Evolutionary conservation across 495 filamentous ascomycete genomes (phyloP).

Genomic region (Tuber magnatum): DNA sequence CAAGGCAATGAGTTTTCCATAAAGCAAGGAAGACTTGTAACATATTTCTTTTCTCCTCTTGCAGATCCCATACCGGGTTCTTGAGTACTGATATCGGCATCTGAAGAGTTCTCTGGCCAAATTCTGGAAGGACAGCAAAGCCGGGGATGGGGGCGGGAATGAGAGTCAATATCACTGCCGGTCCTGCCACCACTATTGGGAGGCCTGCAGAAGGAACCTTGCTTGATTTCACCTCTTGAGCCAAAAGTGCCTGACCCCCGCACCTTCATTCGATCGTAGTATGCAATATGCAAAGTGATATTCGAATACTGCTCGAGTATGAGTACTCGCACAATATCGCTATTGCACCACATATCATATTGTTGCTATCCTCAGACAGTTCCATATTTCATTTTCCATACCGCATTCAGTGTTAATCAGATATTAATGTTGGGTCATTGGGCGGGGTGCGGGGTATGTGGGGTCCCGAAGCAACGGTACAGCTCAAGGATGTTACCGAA

Average conservation of each 20-base stretch:
- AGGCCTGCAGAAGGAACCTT: background rate
- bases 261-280: background rate
- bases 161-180: background rate
- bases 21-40: background rate
- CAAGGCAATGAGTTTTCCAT: background rate
- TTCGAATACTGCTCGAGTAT: too few species aligned
- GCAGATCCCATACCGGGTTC: background rate
- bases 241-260: background rate
- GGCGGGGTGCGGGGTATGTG: background rate
- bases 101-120: background rate
- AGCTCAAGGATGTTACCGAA: background rate
- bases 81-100: background rate
- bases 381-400: background rate
- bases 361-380: background rate
- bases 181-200: background rate
- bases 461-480: background rate
- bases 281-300: background rate
- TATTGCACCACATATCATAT: background rate
- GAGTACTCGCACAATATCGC: background rate
- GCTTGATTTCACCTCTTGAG: background rate
- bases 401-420: background rate
- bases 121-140: slow-evolving; percentile 2
- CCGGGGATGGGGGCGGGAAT: background rate
- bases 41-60: background rate
- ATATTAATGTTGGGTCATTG: background rate